A percentile compares a stretch with the other conserved stretches of the same genome.
Evolutionary conservation across 2,329 filamentous ascomycete genomes (phyloP).

Genomic region (Didymella keratinophila): DNA sequence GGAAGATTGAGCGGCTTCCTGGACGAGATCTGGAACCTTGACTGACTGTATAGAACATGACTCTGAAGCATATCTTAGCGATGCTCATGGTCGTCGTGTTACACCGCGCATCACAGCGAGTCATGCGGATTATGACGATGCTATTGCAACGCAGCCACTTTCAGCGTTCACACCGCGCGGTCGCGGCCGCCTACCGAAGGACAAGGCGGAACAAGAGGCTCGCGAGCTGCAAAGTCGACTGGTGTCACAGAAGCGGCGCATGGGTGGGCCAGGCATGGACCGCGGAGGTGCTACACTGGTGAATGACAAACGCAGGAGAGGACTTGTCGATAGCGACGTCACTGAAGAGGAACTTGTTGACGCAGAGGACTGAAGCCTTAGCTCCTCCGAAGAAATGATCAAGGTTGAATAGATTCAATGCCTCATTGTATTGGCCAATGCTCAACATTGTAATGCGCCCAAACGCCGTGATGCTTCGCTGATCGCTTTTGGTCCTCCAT

Average conservation of each 20-base stretch:
- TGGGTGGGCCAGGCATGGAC: constrained; percentile 62
- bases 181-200: constrained; percentile 44
- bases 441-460: constrained; percentile 12
- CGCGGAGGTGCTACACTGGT: constrained; percentile 61
- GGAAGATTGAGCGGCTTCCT: constrained; percentile 39
- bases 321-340: constrained; percentile 61
- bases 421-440: background rate
- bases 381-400: background rate
- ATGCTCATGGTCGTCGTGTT: constrained; percentile 56
- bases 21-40: constrained; percentile 25
- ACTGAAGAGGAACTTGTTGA: constrained; percentile 56
- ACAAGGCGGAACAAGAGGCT: constrained; percentile 55
- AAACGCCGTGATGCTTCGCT: constrained; percentile 22
- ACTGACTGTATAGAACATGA: constrained; percentile 47
- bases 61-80: constrained; percentile 59
- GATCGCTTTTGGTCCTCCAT: constrained; percentile 10
- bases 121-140: constrained; percentile 22
- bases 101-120: constrained; percentile 54
- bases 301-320: constrained; percentile 59
- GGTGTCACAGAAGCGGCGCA: constrained; percentile 58
- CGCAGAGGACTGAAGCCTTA: constrained; percentile 31
- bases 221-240: constrained; percentile 56
- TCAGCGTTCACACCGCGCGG: constrained; percentile 38
- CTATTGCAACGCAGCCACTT: constrained; percentile 4
- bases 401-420: constrained; percentile 15